Conservation (phyloP, 768 basidiomycete genomes). For the Hericium alpestre region DNA sequence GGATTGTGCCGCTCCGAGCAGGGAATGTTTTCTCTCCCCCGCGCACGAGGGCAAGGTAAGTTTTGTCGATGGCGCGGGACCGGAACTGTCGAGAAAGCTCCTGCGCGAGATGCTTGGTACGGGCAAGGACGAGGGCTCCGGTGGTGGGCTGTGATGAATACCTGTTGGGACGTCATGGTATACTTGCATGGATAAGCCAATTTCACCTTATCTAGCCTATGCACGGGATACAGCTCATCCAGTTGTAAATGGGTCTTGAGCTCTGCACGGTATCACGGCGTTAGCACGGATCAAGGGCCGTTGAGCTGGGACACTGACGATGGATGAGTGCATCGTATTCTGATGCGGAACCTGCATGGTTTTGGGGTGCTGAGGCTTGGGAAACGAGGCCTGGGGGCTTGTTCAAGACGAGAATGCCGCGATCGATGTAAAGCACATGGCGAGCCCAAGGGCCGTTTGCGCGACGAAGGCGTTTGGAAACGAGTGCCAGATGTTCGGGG, state of each 20-base stretch:
- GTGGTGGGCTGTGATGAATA: slow-evolving; percentile 6
- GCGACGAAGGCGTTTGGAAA: neutral
- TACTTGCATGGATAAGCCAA: neutral
- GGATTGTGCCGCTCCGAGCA: slow-evolving; percentile 1
- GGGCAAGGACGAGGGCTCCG: slow-evolving; percentile 9
- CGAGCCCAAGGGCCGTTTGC: neutral
- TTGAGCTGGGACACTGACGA: neutral
- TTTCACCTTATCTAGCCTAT: slow-evolving; percentile 13
- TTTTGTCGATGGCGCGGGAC: slow-evolving; percentile 4
- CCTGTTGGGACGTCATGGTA: neutral
- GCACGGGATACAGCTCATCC: slow-evolving; percentile 7
- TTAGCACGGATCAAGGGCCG: neutral
- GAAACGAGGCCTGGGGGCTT: slow-evolving; percentile 12
- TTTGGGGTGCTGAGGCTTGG: neutral
- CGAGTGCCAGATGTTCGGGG: neutral
- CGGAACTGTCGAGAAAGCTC: slow-evolving; percentile 12
- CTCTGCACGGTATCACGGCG: neutral
- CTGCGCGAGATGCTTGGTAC: slow-evolving; percentile 6
- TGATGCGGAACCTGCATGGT: neutral
- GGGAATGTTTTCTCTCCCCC: slow-evolving; percentile 1
- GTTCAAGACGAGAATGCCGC: slow-evolving; percentile 11
- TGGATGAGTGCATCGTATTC: neutral
- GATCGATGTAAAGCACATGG: slow-evolving; percentile 9
- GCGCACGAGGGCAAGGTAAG: slow-evolving; percentile 10
- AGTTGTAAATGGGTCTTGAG: slow-evolving; percentile 1